Base-by-base conservation (phyloP, 306 rosid species). In the Sechiopsis laciniata region DNA sequence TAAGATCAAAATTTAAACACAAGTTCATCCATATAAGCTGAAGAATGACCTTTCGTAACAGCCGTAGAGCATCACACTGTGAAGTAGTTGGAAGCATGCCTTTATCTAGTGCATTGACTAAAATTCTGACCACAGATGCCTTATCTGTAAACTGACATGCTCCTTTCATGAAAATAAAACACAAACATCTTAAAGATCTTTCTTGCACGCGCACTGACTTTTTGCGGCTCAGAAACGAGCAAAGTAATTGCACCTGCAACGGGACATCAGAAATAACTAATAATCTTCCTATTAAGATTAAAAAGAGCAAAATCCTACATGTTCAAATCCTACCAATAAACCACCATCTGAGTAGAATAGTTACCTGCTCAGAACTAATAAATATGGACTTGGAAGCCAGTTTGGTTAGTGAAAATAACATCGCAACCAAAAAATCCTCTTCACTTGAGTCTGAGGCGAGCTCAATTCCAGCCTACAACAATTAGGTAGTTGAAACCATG, bases 401-500 rank as follows among this genome's bases (percentile, higher is more conserved):
- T 75, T 87, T 88, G 60, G 98, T 76, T 72, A 94, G 85, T 12
- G 98, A 89, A 78, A 86, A 51, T 59, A 90, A 73, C 97, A 89
- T 83, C 57, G 82, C 81, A 22, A 85, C 84, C 80, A 73, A 82
- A 75, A 75, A 73, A 52, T 83, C 87, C 74, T 90, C 92, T 21
- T 85, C 86, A 15, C 84, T 59, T 60, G 86, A 72, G 57, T 82
- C 81, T 46, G 68, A 74, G 69, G 89, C 53, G 54, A 94, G 71
- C 75, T 82, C 83, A 66, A 78, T 61, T 79, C 96, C 96, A 57
- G 79, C 77, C 98, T 94, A 87, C 69, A 78, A 78, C 22, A 63
- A 71, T 58, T 21, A 21, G 58, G 20, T 48, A 26, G 26, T 59
- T 46, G 17, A 21, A 57, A 59, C 29, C 32, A 11, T 48, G 55